These are phyloP conservation scores for Capsella bursapastoris DNA, from an alignment of 345 rosid genomes.

Conservation along the genomic window DNA sequence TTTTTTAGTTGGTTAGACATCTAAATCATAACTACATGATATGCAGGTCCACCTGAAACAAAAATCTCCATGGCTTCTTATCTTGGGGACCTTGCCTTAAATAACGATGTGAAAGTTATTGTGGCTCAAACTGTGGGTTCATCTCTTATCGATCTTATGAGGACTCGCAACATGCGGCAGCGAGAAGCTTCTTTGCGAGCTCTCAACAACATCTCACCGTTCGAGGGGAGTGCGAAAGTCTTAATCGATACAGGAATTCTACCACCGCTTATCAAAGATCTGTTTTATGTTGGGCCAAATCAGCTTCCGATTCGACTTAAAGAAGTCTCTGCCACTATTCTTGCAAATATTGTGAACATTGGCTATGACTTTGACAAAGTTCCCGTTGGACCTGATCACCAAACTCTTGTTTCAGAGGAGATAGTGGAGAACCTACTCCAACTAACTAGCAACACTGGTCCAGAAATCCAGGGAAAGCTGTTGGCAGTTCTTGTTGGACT, in stretches of 20 bases:
- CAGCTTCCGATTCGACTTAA: constrained; percentile 87
- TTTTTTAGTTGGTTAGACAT: constrained; percentile 1
- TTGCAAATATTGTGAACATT: constrained; percentile 81
- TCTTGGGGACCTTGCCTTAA: constrained; percentile 84
- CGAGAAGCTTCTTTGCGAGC: constrained; percentile 89
- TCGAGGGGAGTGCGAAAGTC: constrained; percentile 78
- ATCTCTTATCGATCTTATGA: constrained; percentile 79
- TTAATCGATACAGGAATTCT: constrained; percentile 82
- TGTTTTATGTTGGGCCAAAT: constrained; percentile 75
- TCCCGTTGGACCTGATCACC: constrained; percentile 68
- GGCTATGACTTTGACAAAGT: constrained; percentile 75
- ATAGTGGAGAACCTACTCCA: constrained; percentile 79
- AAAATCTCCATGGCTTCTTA: constrained; percentile 85
- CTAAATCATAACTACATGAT: constrained; percentile 38
- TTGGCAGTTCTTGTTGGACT: constrained; percentile 96
- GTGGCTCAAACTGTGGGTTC: constrained; percentile 84
- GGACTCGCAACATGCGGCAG: constrained; percentile 61
- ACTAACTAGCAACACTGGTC: constrained; percentile 95
- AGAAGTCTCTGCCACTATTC: constrained; percentile 92
- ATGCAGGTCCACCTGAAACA: constrained; percentile 80
- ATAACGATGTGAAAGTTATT: constrained; percentile 72
- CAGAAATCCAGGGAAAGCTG: constrained; percentile 90
- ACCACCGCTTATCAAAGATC: constrained; percentile 85
- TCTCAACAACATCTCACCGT: constrained; percentile 82
- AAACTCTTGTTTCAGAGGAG: constrained; percentile 86